A percentile compares a stretch with the other conserved stretches of the same genome.
Conservation (phyloP, 73 alveolate species). For the Tetrahymena thermophila region DNA sequence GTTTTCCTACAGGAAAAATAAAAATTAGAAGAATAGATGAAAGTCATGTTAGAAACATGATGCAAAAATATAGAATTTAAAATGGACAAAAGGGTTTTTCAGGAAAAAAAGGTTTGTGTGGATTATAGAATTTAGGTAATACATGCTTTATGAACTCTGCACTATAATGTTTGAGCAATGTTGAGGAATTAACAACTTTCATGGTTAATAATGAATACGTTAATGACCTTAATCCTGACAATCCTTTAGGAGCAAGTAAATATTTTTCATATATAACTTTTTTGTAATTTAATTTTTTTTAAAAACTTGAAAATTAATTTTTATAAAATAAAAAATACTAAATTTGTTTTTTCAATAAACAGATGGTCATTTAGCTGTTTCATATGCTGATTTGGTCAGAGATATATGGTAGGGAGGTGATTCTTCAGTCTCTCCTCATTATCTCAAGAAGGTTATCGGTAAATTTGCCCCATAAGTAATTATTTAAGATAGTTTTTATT, state of each 20-base stretch:
- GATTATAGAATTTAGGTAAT: constrained; percentile 74
- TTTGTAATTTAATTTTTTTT: neutral
- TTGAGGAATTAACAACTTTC: constrained; percentile 61
- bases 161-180: constrained; percentile 66
- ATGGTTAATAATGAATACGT: constrained; percentile 20
- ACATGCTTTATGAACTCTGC: constrained; percentile 75
- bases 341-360: neutral
- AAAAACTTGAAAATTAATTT: neutral
- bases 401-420: constrained; percentile 76
- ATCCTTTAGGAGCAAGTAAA: constrained; percentile 34
- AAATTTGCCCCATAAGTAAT: constrained; percentile 38
- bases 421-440: constrained; percentile 60
- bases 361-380: constrained; percentile 58
- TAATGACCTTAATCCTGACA: constrained; percentile 16
- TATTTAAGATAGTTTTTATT: neutral
- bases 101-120: constrained; percentile 55
- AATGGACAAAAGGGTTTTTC: neutral
- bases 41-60: neutral
- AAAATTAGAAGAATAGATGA: neutral
- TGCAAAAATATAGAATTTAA: neutral
- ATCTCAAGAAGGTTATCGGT: constrained; percentile 63
- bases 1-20: neutral
- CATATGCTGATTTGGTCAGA: constrained; percentile 66
- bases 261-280: neutral
- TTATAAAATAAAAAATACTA: neutral